A percentile compares a stretch with the other conserved stretches of the same genome.
phyloP scores from a whole-genome alignment of 2,329 filamentous ascomycete genomes.

The Xylariomycetidae sp. region DNA sequence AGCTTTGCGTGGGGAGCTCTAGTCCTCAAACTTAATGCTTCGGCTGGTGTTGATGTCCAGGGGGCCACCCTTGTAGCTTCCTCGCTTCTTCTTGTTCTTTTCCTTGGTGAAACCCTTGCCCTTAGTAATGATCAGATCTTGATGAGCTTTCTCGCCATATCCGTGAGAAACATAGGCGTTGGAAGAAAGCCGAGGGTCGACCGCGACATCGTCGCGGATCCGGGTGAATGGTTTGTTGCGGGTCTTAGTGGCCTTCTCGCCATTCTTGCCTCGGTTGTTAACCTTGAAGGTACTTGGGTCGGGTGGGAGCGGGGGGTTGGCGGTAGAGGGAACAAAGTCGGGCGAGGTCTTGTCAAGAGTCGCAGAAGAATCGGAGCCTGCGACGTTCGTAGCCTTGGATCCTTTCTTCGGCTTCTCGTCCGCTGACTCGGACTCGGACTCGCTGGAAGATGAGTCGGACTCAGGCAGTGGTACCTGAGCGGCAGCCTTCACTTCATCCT shows the following conservation, averaged over 20 bases:
- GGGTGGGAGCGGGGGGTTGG: slow-evolving; percentile 47
- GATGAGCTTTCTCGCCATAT: slow-evolving; percentile 83
- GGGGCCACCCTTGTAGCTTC: slow-evolving; percentile 80
- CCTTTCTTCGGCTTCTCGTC: slow-evolving; percentile 21
- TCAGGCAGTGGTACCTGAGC: slow-evolving; percentile 37
- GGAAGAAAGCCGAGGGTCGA: slow-evolving; percentile 64
- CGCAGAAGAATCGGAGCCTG: slow-evolving; percentile 34
- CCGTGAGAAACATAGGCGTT: slow-evolving; percentile 80
- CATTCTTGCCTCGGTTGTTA: slow-evolving; percentile 27
- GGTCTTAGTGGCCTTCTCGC: slow-evolving; percentile 38
- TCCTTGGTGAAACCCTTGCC: slow-evolving; percentile 99
- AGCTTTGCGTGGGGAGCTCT: slow-evolving; percentile 25
- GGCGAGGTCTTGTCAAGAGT: slow-evolving; percentile 51
- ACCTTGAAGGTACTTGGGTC: slow-evolving; percentile 40
- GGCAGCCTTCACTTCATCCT: slow-evolving; percentile 20
- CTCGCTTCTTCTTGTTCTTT: slow-evolving; percentile 97
- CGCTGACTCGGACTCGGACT: slow-evolving; percentile 33
- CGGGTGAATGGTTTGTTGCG: slow-evolving; percentile 69
- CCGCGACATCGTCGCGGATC: slow-evolving; percentile 61
- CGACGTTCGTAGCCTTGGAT: slow-evolving; percentile 17
- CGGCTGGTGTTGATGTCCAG: slow-evolving; percentile 81
- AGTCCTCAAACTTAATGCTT: slow-evolving; percentile 93
- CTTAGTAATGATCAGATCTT: slow-evolving; percentile 82
- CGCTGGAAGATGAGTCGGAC: slow-evolving; percentile 33
- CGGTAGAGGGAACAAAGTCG: slow-evolving; percentile 32